These are phyloP conservation scores for Cupressus sempervirens DNA, from an alignment of 75 land plant genomes.

Conservation along the genomic window DNA sequence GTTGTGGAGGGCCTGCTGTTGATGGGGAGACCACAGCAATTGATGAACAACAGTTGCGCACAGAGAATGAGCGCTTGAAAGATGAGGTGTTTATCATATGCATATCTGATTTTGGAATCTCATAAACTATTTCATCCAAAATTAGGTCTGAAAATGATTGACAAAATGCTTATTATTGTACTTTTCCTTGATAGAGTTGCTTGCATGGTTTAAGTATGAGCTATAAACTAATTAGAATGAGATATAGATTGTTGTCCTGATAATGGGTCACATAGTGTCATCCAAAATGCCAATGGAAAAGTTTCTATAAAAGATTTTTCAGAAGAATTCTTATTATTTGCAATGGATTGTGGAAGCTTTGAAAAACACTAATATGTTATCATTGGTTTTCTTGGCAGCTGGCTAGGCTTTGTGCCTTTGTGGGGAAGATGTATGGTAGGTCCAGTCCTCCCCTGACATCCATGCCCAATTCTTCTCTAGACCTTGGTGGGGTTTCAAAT, in stretches of 20 bases:
- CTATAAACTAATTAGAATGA: neutral
- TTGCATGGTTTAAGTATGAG: neutral
- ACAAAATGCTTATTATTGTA: neutral
- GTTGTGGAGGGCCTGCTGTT: conserved; percentile 62
- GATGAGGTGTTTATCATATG: conserved; percentile 38
- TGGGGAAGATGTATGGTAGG: conserved; percentile 13
- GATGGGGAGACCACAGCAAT: conserved; percentile 32
- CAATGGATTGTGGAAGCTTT: neutral
- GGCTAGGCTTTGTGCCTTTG: conserved; percentile 18
- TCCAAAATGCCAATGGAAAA: neutral
- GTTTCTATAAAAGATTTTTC: neutral
- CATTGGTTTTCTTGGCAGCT: conserved; percentile 1
- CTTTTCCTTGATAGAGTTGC: neutral
- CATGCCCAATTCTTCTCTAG: conserved; percentile 13
- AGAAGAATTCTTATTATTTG: neutral
- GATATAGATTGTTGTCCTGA: neutral
- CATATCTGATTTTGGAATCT: neutral
- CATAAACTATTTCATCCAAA: neutral
- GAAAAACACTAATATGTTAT: neutral
- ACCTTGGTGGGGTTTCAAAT: conserved; percentile 8
- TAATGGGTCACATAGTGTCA: neutral
- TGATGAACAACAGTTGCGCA: conserved; percentile 68
- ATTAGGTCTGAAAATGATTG: neutral
- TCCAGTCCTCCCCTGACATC: conserved; percentile 6
- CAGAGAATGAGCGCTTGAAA: conserved; percentile 82